phyloP scores from a whole-genome alignment of 2,329 filamentous ascomycete genomes.

The Exophiala phaeomuriformis region DNA sequence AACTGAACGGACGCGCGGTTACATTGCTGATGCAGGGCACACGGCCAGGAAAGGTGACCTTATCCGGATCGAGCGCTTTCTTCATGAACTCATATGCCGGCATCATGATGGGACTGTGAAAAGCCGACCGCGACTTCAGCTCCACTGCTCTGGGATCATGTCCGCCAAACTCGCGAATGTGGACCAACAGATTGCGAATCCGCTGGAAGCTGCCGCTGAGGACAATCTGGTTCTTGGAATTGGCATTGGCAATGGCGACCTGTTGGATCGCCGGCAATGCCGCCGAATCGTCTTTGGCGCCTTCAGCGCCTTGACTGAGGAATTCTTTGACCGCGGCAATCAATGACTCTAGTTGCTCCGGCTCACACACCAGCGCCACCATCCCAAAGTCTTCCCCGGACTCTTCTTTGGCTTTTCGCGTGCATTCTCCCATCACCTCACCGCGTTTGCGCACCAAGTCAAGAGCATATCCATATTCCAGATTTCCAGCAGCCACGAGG shows the following conservation, averaged over 20 bases:
- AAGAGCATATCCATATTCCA: conserved; percentile 70
- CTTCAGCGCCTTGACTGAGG: conserved; percentile 60
- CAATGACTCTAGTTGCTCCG: conserved; percentile 62
- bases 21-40: conserved; percentile 84
- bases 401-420: conserved; percentile 54
- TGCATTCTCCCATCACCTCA: conserved; percentile 75
- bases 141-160: conserved; percentile 84
- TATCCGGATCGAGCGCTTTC: conserved; percentile 54
- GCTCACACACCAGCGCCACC: conserved; percentile 85
- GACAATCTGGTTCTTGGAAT: conserved; percentile 93
- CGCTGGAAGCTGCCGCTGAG: conserved; percentile 77
- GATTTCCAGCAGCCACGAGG: conserved; percentile 73
- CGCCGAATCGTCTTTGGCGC: conserved; percentile 59
- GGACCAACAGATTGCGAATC: conserved; percentile 73
- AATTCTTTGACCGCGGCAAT: conserved; percentile 72
- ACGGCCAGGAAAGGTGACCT: conserved; percentile 65
- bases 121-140: conserved; percentile 49
- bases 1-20: conserved; percentile 67
- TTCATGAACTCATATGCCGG: conserved; percentile 72
- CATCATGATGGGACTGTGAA: conserved; percentile 70
- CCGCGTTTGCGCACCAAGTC: conserved; percentile 69
- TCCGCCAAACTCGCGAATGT: conserved; percentile 80
- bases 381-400: conserved; percentile 84
- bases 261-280: conserved; percentile 70
- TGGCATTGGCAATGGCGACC: conserved; percentile 87